These are phyloP conservation scores for Fraxinus ornus DNA, from an alignment of 305 asterid genomes.

Conservation along the genomic window DNA sequence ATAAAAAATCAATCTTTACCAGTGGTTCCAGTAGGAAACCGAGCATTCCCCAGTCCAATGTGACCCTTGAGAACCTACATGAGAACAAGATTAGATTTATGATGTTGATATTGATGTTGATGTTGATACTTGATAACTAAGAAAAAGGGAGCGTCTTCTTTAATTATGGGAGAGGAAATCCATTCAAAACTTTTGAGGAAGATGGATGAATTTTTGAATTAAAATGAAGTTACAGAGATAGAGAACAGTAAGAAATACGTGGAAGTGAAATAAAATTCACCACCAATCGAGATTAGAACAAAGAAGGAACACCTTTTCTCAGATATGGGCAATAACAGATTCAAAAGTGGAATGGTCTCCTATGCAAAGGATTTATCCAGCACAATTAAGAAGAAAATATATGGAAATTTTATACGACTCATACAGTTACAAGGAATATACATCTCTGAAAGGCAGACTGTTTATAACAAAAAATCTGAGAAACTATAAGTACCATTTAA, in stretches of 20 bases:
- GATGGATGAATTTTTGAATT: slow-evolving; percentile 8
- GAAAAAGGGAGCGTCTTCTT: background rate
- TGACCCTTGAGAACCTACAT: slow-evolving; percentile 97
- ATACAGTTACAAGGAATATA: background rate
- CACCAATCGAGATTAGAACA: background rate
- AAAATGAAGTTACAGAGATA: slow-evolving; percentile 1
- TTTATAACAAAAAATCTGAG: background rate
- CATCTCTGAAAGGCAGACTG: background rate
- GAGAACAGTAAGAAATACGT: slow-evolving; percentile 3
- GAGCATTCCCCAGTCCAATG: slow-evolving; percentile 82
- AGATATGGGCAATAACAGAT: background rate
- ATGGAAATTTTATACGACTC: background rate
- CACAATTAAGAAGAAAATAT: background rate
- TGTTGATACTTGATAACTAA: slow-evolving; percentile 13
- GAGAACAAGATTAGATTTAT: background rate
- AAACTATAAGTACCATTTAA: background rate
- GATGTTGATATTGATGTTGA: no score
- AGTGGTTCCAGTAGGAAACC: slow-evolving; percentile 87
- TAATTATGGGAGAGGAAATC: background rate
- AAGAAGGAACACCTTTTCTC: background rate
- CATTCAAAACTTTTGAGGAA: background rate
- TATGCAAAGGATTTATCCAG: slow-evolving; percentile 10
- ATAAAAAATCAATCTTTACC: slow-evolving; percentile 47
- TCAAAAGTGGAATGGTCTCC: background rate
- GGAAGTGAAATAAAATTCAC: background rate